A percentile compares a stretch with the other conserved stretches of the same genome.
These are phyloP conservation scores for Fusarium tricinctum DNA, from an alignment of 2,329 filamentous ascomycete genomes.

Conservation along the genomic window DNA sequence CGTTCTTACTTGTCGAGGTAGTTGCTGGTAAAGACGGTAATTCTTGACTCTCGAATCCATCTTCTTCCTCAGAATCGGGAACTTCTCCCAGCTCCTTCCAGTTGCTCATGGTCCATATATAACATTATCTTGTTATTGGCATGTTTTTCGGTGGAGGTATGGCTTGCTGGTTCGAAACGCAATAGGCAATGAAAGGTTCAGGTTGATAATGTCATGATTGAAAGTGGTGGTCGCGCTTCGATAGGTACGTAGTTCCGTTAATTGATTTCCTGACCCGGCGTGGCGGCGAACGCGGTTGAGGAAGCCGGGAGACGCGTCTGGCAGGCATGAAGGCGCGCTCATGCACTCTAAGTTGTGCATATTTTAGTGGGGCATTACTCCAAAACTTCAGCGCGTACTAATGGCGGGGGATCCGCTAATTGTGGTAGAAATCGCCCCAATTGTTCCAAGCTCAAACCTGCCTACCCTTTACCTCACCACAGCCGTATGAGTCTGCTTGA, in stretches of 20 bases:
- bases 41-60: slow-evolving; percentile 58
- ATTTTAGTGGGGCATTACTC: slow-evolving; percentile 24
- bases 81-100: slow-evolving; percentile 67
- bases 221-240: slow-evolving; percentile 21
- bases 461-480: slow-evolving; percentile 14
- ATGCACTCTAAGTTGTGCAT: not conserved
- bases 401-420: slow-evolving; percentile 20
- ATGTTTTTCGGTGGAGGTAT: slow-evolving; percentile 13
- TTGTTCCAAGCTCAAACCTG: slow-evolving; percentile 15
- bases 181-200: slow-evolving; percentile 7
- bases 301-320: slow-evolving; percentile 49
- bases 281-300: slow-evolving; percentile 49
- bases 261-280: slow-evolving; percentile 35
- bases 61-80: slow-evolving; percentile 66
- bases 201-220: slow-evolving; percentile 22
- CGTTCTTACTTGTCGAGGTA: slow-evolving; percentile 13
- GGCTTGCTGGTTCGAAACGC: slow-evolving; percentile 2
- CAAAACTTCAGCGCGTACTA: slow-evolving; percentile 10
- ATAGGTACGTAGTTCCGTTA: slow-evolving; percentile 29
- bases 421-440: slow-evolving; percentile 1
- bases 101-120: slow-evolving; percentile 57
- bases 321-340: slow-evolving; percentile 13
- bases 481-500: not conserved
- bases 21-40: slow-evolving; percentile 20
- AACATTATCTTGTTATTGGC: slow-evolving; percentile 49